Conservation (phyloP, 768 basidiomycete species). For the Cantharellus anzutake region DNA sequence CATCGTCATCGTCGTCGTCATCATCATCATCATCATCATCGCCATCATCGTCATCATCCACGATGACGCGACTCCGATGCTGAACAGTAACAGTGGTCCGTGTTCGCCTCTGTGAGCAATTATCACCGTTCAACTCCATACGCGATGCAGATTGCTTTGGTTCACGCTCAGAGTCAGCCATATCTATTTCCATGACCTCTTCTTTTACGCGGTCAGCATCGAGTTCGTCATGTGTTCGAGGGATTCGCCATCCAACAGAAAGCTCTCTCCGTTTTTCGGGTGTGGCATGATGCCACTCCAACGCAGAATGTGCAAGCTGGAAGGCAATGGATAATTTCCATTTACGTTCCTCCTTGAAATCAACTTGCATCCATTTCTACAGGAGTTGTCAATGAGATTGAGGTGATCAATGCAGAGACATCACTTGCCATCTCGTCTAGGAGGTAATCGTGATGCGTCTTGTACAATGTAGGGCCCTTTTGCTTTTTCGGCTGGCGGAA, state of each 20-base stretch:
- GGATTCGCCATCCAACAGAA: slow-evolving; percentile 23
- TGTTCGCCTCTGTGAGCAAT: not conserved
- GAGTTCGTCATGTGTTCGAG: slow-evolving; percentile 3
- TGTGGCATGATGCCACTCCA: slow-evolving; percentile 71
- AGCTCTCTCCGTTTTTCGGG: slow-evolving; percentile 41
- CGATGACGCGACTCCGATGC: not conserved
- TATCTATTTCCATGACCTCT: not conserved
- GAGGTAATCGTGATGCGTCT: slow-evolving; percentile 90
- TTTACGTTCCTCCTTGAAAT: slow-evolving; percentile 83
- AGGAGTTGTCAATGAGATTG: not conserved
- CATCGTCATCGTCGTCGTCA: slow-evolving; percentile 22
- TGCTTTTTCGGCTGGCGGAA: slow-evolving; percentile 94
- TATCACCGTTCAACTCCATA: not conserved
- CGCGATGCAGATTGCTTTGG: not conserved
- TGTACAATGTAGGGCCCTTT: slow-evolving; percentile 54
- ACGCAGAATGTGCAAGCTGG: slow-evolving; percentile 59
- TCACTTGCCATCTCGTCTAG: slow-evolving; percentile 82
- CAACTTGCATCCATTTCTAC: slow-evolving; percentile 92
- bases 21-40: slow-evolving; percentile 3
- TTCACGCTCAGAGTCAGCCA: not conserved
- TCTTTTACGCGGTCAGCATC: slow-evolving; percentile 1
- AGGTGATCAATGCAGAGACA: not conserved
- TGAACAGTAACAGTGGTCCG: not conserved
- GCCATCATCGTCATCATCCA: not conserved
- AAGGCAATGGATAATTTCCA: slow-evolving; percentile 84